These are phyloP conservation scores for Sporisorium graminicola DNA, from an alignment of 1,284 basidiomycete species.

Conservation along the genomic window DNA sequence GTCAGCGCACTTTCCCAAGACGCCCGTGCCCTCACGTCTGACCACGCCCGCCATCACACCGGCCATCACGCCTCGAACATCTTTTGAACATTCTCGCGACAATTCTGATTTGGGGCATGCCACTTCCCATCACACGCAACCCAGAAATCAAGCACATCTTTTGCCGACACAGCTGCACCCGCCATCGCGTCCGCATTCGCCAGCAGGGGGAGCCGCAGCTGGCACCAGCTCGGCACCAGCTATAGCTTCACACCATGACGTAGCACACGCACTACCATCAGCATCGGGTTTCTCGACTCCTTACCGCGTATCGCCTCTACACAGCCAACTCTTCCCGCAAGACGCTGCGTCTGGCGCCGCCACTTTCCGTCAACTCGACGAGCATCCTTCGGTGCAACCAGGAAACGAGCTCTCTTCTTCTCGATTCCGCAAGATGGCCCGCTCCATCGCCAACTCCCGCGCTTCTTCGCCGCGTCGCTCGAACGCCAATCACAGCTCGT, in stretches of 20 bases:
- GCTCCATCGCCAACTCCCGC: conserved; percentile 43
- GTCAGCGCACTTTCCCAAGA: conserved; percentile 46
- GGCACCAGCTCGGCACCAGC: conserved; percentile 1
- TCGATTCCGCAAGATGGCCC: conserved; percentile 46
- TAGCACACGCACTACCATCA: conserved; percentile 6
- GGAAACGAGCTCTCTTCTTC: conserved; percentile 38
- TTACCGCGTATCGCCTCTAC: conserved; percentile 41
- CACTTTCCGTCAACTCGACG: conserved; percentile 45
- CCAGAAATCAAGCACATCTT: conserved; percentile 15
- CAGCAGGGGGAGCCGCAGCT: background rate
- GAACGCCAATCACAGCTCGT: conserved; percentile 21
- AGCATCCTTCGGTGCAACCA: conserved; percentile 42
- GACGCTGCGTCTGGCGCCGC: conserved; percentile 12
- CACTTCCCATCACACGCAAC: conserved; percentile 1
- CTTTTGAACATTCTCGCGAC: conserved; percentile 31
- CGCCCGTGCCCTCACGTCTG: conserved; percentile 46
- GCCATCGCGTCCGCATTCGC: conserved; percentile 29
- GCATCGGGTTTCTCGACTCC: conserved; percentile 32
- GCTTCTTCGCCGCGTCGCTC: conserved; percentile 42
- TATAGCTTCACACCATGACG: conserved; percentile 4
- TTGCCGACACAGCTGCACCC: conserved; percentile 16
- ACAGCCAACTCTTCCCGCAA: conserved; percentile 20
- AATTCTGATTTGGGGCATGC: conserved; percentile 32
- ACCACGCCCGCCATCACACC: conserved; percentile 39
- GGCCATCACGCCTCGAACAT: conserved; percentile 36